Evolutionary conservation across 1,284 basidiomycete species (phyloP), one percentile per base, ranked within the genome.

Genomic region (Uromyces viciae-fabae): DNA sequence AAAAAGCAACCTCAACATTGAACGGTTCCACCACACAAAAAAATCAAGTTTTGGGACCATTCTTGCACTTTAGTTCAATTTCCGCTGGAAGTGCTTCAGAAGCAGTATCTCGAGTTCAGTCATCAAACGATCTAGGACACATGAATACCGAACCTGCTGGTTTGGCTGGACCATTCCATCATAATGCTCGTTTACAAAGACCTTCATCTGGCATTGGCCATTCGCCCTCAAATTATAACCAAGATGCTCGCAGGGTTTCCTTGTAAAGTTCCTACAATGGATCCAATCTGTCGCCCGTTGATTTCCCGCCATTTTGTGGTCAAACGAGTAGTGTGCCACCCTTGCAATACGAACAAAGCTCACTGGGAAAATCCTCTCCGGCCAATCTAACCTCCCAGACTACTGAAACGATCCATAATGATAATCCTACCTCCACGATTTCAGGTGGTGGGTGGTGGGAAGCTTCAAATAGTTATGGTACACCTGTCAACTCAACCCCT

Each of bases 51-150:
- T 88, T 90, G 15, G 96, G 95, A 0, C 94, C 96, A 8, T 99
- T 99, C 87, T 91, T 94, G 28, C 94, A 95, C 84, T 98, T 93
- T 87, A 95, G 93, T 84, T 91, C 94, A 22, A 98, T 99, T 83
- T 94, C 96, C 0, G 94, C 94, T 0, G 88, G 90, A 17, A 85
- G 81, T 62, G 85, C 84, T 0, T 85, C 85, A 1, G 85, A 84
- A 25, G 84, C 83, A 3, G 83, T 86, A 64, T 86, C 85, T 66
- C 83, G 85, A 36, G 83, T 83, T 19, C 85, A 85, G 72, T 86
- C 86, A 4, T 84, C 82, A 49, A 82, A 74, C 68, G 86, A 86
- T 49, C 81, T 84, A 14, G 58, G 58, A 40, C 62, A 54, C 31
- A 43, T 68, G 3, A 75, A 81, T 25, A 78, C 31, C 31, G 78